A percentile compares a stretch with the other conserved stretches of the same genome.
Conservation (phyloP, 352 stramenopile genomes). For the Pythium insidiosum region DNA sequence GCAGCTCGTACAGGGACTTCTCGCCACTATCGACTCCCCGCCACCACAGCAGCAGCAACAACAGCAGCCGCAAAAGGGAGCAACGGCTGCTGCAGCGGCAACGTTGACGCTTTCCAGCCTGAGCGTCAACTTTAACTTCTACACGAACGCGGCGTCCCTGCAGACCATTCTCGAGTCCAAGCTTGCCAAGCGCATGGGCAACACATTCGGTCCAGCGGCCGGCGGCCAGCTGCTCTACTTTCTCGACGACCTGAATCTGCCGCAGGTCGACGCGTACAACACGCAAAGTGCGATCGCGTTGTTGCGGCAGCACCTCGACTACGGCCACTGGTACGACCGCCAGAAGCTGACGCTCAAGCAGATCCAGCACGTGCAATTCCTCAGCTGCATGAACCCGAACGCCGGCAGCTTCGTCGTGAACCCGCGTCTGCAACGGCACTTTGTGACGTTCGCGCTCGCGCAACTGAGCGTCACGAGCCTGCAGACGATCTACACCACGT, state of each 20-base stretch:
- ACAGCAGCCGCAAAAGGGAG: too few species aligned
- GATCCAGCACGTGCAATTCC: slow-evolving; percentile 91
- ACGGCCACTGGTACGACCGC: slow-evolving; percentile 93
- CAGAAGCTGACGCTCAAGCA: slow-evolving; percentile 90
- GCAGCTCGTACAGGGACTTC: slow-evolving; percentile 86
- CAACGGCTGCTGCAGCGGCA: too few species aligned
- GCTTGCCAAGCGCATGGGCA: slow-evolving; percentile 84
- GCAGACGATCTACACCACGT: slow-evolving; percentile 93
- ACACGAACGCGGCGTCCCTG: slow-evolving; percentile 60
- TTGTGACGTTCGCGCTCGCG: slow-evolving; percentile 91
- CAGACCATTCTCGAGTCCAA: slow-evolving; percentile 84
- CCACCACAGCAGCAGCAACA: slow-evolving; percentile 13
- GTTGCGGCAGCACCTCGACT: slow-evolving; percentile 93
- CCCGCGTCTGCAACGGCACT: slow-evolving; percentile 91
- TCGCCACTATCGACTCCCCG: slow-evolving; percentile 34
- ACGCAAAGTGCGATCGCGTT: slow-evolving; percentile 93
- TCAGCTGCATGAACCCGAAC: slow-evolving; percentile 94
- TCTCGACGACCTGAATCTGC: slow-evolving; percentile 94
- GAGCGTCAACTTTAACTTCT: slow-evolving; percentile 83
- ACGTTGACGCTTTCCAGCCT: slow-evolving; percentile 70
- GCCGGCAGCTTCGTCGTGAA: slow-evolving; percentile 92
- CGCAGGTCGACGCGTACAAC: slow-evolving; percentile 91
- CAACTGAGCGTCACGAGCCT: slow-evolving; percentile 83
- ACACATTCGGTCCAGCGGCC: slow-evolving; percentile 67
- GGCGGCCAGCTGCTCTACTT: slow-evolving; percentile 93